Evolutionary conservation across 768 basidiomycete species (phyloP), one percentile per base, ranked within the genome.

Genomic region (Calocera viscosa): DNA sequence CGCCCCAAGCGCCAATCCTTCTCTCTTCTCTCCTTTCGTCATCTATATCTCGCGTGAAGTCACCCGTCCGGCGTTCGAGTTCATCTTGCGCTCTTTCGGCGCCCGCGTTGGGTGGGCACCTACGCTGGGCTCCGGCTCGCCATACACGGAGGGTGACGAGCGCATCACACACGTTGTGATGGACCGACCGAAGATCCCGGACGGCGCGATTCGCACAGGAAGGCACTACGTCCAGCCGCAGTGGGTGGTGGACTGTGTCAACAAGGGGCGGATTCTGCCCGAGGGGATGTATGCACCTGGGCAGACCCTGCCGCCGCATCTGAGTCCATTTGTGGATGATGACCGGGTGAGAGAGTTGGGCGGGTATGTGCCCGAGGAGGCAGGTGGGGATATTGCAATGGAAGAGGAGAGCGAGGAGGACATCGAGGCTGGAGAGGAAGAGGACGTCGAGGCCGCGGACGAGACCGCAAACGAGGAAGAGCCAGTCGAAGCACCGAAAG

Each of bases 231-330:
- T 98, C 19, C 96, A 98, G 76, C 96, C 96, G 12, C 95, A 98
- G 76, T 98, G 96, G 96, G 83, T 96, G 34, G 91, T 92, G 38
- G 96, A 99, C 75, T 96, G 90, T 75, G 86, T 96, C 74, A 99
- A 99, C 75, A 83, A 85, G 8, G 86, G 87, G 11, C 90, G 83
- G 75, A 82, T 95, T 67, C 81, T 97, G 32, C 82, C 91, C 0
- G 90, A 94, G 72, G 94, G 90, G 68, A 81, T 82, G 30, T 98
- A 98, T 74, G 82, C 80, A 26, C 94, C 93, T 73, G 96, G 94
- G 1, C 84, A 84, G 70, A 83, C 84, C 1, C 83, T 97, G 34
- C 96, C 96, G 1, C 94, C 96, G 30, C 96, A 99, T 79, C 76
- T 99, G 65, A 94, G 91, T 76, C 96, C 96, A 16, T 99, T 98